phyloP scores from a whole-genome alignment of 768 basidiomycete species.

The Leccinum obscurum region DNA sequence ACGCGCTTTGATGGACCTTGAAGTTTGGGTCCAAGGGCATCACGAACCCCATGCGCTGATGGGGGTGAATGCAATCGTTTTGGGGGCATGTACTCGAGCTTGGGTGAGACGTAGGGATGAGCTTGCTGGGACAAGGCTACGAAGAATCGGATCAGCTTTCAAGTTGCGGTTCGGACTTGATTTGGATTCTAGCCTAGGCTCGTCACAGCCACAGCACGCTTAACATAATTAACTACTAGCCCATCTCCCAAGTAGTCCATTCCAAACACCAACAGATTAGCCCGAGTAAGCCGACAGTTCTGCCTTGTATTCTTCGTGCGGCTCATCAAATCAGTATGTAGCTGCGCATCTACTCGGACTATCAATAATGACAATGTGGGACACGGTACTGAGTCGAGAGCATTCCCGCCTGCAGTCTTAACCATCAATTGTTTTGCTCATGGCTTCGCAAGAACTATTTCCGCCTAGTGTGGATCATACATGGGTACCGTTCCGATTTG shows the following conservation, averaged over 20 bases:
- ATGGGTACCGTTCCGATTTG: neutral
- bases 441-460: neutral
- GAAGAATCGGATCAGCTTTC: neutral
- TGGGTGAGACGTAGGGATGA: neutral
- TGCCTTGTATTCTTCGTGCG: too few species aligned
- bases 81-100: conserved; percentile 9
- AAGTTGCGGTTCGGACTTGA: neutral
- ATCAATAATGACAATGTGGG: neutral
- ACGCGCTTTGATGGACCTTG: conserved; percentile 15
- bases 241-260: too few species aligned
- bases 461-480: neutral
- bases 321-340: neutral
- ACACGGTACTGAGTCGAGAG: neutral
- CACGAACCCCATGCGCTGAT: neutral
- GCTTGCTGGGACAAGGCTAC: neutral
- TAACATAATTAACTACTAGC: too few species aligned
- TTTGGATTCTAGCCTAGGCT: too few species aligned
- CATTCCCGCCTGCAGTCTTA: neutral
- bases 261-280: too few species aligned
- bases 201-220: conserved; percentile 8
- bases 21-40: neutral
- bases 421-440: too few species aligned
- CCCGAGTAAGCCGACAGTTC: neutral
- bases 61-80: conserved; percentile 14
- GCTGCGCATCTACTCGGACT: neutral